Evolutionary conservation across 108 stramenopile species (phyloP).

Genomic region (Cyclotella cryptica): DNA sequence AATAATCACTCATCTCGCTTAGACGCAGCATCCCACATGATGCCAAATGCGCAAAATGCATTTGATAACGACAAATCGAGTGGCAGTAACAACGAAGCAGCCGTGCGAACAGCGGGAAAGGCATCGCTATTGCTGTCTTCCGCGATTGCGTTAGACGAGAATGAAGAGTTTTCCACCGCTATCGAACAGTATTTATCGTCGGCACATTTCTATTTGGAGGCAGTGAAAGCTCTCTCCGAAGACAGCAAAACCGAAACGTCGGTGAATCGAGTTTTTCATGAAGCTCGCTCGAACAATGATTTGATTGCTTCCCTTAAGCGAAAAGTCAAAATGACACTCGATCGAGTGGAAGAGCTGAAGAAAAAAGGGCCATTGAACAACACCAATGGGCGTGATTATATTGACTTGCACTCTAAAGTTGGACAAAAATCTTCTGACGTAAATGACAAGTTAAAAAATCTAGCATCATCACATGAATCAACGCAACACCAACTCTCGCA

Average conservation of each 20-base stretch:
- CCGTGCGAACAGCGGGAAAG: slow-evolving; percentile 33
- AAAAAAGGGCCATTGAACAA: background rate
- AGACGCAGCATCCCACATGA: background rate
- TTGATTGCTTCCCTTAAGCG: slow-evolving; percentile 49
- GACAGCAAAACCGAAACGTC: slow-evolving; percentile 8
- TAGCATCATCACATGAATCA: slow-evolving; percentile 20
- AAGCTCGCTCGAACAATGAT: slow-evolving; percentile 2
- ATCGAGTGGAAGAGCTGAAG: slow-evolving; percentile 69
- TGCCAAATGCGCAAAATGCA: too few species aligned
- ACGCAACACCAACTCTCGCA: slow-evolving; percentile 38
- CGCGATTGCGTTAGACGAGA: slow-evolving; percentile 70
- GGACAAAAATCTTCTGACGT: background rate
- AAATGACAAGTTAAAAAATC: background rate
- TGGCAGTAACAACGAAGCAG: background rate
- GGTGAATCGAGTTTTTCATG: background rate
- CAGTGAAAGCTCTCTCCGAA: slow-evolving; percentile 49
- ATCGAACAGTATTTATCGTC: slow-evolving; percentile 57
- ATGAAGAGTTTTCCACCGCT: slow-evolving; percentile 32
- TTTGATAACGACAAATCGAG: background rate
- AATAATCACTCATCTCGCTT: slow-evolving; percentile 19
- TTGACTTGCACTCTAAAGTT: slow-evolving; percentile 13
- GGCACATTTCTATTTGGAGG: slow-evolving; percentile 59
- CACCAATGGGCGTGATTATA: background rate
- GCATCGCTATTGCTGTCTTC: slow-evolving; percentile 50
- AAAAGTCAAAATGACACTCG: slow-evolving; percentile 54